Base-by-base conservation (phyloP, 768 basidiomycete genomes). In the Mrakia frigida region DNA sequence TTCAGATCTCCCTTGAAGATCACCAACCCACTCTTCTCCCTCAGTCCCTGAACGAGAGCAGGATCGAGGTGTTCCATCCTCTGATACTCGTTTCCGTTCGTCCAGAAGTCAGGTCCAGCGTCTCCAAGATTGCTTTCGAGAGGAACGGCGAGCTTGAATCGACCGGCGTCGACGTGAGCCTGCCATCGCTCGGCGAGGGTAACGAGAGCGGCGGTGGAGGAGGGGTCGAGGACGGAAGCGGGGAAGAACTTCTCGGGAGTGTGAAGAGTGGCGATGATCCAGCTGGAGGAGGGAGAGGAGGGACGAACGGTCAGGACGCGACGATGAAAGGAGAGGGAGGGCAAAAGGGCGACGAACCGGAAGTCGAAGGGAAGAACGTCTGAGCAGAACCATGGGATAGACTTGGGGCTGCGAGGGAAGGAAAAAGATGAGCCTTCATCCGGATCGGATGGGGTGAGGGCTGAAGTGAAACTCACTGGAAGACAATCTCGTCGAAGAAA, bases 321-420 rank as follows among this genome's bases (percentile, higher is more conserved):
- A 31, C n/a, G 41, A 33, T 4, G 37, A n/a, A 14, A 35, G 25
- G 41, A 13, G 0, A 1, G 21, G 53, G 18, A 5, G 25, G 1
- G 52, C n/a, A 33, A 59, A 41, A 25, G 23, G 25, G 33, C 18
- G 23, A 79, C 82, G 79, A 74, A 83, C 81, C 78, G 80, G 82
- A 97, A 97, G 82, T 99, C 96, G 35, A 86, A 84, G 1, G 96
- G 94, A 6, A 92, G 91, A 37, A 95, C 94, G 82, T 97, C 93
- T 16, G 92, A 94, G 65, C 98, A 95, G 82, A 98, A 99, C 94
- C 96, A 99, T 0, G 95, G 95, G 71, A 98, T 91, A 13, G 91
- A 85, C 83, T 99, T 98, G 0, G 94, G 92, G 84, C 94, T 96
- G 77, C 5, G 39, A 60, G 39, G 39, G 37, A 35, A 39, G 78